These are phyloP conservation scores for Articulospora tetracladia DNA, from an alignment of 495 filamentous ascomycete genomes.

Conservation along the genomic window DNA sequence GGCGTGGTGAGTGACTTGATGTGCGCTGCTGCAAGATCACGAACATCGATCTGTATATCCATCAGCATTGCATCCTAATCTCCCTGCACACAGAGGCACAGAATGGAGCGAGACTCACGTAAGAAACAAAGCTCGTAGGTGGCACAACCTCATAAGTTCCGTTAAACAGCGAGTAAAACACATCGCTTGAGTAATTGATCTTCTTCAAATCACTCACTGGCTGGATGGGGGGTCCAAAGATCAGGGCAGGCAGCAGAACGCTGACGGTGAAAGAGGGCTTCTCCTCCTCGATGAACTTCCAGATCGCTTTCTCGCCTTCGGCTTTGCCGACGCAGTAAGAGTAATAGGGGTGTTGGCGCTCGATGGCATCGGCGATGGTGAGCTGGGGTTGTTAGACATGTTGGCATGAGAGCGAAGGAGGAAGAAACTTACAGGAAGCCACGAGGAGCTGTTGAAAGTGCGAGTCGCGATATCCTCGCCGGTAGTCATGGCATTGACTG, in stretches of 20 bases:
- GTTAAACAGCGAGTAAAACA: constrained; percentile 32
- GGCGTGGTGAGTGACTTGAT: constrained; percentile 29
- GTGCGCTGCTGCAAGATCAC: constrained; percentile 37
- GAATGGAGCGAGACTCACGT: constrained; percentile 17
- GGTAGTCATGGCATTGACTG: constrained; percentile 30
- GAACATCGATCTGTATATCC: constrained; percentile 31
- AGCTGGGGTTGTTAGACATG: constrained; percentile 11
- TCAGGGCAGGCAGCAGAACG: constrained; percentile 30
- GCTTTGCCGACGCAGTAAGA: constrained; percentile 37
- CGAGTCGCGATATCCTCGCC: constrained; percentile 26
- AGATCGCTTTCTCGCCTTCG: constrained; percentile 33
- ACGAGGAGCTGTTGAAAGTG: constrained; percentile 27
- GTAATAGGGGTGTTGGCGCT: constrained; percentile 24
- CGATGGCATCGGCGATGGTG: constrained; percentile 27
- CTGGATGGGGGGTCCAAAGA: constrained; percentile 27
- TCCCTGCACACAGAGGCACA: background rate
- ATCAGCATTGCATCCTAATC: background rate
- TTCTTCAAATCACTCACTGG: constrained; percentile 24
- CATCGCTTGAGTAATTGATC: constrained; percentile 29
- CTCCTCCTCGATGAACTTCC: constrained; percentile 34
- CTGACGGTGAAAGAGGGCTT: constrained; percentile 32
- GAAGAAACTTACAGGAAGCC: constrained; percentile 21
- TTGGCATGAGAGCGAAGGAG: background rate
- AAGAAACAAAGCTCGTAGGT: constrained; percentile 29
- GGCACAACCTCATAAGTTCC: constrained; percentile 29